Conservation (phyloP, 2,329 filamentous ascomycete species). For the Aureobasidium sp. region DNA sequence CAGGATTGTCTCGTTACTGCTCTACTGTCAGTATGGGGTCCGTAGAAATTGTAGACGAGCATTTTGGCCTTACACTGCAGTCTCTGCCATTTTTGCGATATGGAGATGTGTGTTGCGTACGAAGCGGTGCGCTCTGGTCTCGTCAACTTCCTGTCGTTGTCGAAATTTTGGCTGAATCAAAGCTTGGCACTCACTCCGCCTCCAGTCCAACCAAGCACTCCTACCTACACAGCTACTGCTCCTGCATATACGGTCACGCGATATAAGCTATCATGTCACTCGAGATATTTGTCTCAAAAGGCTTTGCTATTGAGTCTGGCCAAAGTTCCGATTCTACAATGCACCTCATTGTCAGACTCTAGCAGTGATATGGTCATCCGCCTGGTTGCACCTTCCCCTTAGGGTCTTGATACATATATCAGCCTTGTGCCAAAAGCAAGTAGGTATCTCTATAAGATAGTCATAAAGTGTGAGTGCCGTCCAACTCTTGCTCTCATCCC, state of each 20-base stretch:
- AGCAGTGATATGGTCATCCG: background rate
- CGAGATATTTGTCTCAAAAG: background rate
- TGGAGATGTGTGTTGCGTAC: slow-evolving; percentile 1
- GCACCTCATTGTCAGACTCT: background rate
- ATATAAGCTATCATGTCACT: background rate
- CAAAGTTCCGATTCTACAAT: background rate
- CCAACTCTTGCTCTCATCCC: background rate
- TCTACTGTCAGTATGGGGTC: background rate
- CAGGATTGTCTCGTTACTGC: slow-evolving; percentile 14
- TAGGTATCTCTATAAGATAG: background rate
- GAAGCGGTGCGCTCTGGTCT: background rate
- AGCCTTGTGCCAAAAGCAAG: background rate
- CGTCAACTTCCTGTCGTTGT: background rate
- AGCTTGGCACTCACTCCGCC: background rate
- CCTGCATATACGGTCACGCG: background rate
- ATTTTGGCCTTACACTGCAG: slow-evolving; percentile 1
- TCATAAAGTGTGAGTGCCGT: background rate
- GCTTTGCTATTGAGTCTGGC: background rate
- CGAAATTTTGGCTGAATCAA: background rate
- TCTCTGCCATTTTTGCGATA: slow-evolving; percentile 30
- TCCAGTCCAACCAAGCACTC: background rate
- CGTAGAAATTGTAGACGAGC: background rate
- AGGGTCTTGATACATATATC: background rate
- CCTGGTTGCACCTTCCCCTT: slow-evolving; percentile 5
- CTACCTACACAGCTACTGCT: background rate